Conservation (phyloP, 306 rosid species). For the Cucurbita argyrosperma region DNA sequence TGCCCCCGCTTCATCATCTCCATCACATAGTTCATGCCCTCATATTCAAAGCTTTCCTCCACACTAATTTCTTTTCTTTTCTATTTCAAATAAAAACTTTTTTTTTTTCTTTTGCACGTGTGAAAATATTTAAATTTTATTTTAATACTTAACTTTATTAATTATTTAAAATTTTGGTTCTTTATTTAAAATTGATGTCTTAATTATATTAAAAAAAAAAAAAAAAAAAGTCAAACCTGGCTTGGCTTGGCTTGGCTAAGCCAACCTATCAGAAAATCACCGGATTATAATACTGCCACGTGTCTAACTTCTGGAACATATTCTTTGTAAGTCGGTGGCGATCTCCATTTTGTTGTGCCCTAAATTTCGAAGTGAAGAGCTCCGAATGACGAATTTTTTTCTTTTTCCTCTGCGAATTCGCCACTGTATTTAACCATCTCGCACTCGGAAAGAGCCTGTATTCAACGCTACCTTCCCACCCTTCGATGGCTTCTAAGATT, state of each 20-base stretch:
- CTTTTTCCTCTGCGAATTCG: background rate
- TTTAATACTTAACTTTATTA: too few species aligned
- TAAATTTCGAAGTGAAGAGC: background rate
- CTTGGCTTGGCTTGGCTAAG: background rate
- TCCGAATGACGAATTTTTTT: background rate
- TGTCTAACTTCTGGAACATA: background rate
- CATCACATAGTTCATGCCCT: background rate
- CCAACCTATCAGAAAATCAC: background rate
- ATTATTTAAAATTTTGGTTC: too few species aligned
- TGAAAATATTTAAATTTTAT: too few species aligned
- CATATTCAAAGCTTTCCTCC: background rate
- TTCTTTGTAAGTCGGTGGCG: background rate
- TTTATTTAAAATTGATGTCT: too few species aligned
- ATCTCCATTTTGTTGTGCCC: background rate
- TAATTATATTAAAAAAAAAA: too few species aligned
- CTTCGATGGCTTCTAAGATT: conserved; percentile 42
- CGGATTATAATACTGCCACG: background rate
- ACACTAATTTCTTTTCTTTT: background rate
- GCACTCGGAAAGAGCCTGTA: background rate
- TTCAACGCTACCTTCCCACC: background rate
- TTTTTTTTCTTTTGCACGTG: too few species aligned
- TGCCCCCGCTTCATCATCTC: background rate
- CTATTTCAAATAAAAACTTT: background rate
- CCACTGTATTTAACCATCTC: background rate
- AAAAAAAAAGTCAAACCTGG: background rate